Evolutionary conservation across 1,139 yeast genomes (phyloP), one percentile per base, ranked within the genome.

Genomic region (Pichia sp.): DNA sequence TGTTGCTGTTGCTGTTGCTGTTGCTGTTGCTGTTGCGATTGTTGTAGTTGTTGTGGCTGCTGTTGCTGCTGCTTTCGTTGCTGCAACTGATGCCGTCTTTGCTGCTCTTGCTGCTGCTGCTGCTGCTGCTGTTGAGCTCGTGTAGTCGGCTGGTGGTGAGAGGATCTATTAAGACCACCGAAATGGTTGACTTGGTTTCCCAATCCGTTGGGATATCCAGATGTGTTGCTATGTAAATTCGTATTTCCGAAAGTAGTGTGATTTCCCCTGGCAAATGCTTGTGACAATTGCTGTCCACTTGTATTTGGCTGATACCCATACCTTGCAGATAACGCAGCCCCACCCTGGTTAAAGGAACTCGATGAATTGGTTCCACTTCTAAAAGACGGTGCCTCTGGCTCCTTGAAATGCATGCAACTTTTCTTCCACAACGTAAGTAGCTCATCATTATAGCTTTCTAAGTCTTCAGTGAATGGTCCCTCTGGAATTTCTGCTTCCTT

Each of bases 91-190:
- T 19, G 23, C 23, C 23, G 23, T 19, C 23, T 19, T 19, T 19
- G 23, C 23, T 19, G 23, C 23, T 19, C 23, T 19, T 47, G 53
- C 31, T 48, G 57, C 31, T 42, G 42, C 48, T 32, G 58, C 45
- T 30, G 55, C 51, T 50, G 54, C 44, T 62, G 62, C 51, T 64
- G 67, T 50, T 65, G 68, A 1, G 67, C 67, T 16, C 68, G 54
- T 0, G 68, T 64, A 2, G 67, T 64, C 1, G 67, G 68, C 19
- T 63, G 65, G 41, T 52, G 51, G 23, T 57, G 54, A 13, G 51
- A 42, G 1, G 38, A 7, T 13, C 53, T 50, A 53, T 46, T 50
- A 15, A 34, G 16, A 8, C 42, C 45, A 3, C 32, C 26, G 48
- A 40, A 38, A 44, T 52, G 45, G 40, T 41, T 36, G 3, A 26